Percentiles rank a stretch among this genome's conserved stretches.
Evolutionary conservation across 2,329 filamentous ascomycete genomes (phyloP).

Genomic region (Eutypa lata): DNA sequence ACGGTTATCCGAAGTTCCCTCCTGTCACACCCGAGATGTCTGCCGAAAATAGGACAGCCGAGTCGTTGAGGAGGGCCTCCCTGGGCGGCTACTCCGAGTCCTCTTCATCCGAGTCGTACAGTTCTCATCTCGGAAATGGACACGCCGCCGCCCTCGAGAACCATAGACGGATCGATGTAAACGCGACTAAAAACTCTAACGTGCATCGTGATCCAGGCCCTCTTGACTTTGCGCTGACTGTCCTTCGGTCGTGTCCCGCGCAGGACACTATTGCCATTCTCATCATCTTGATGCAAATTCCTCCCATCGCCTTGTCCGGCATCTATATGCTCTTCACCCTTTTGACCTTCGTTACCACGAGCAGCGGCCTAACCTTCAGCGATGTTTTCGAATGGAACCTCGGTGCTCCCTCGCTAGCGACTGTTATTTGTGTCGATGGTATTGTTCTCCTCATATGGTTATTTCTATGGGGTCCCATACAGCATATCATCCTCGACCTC

Average conservation of each 20-base stretch:
- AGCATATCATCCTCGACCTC: constrained; percentile 83
- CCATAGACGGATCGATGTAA: constrained; percentile 68
- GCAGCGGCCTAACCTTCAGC: constrained; percentile 77
- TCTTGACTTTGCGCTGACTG: constrained; percentile 76
- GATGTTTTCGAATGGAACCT: constrained; percentile 88
- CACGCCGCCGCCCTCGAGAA: constrained; percentile 37
- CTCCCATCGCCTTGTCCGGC: constrained; percentile 80
- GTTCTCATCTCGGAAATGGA: constrained; percentile 34
- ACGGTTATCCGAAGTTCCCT: constrained; percentile 31
- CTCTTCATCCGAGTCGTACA: constrained; percentile 51
- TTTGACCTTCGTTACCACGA: constrained; percentile 83
- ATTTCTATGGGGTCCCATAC: constrained; percentile 81
- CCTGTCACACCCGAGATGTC: constrained; percentile 31
- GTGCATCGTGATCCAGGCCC: constrained; percentile 70
- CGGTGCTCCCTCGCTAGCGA: constrained; percentile 81
- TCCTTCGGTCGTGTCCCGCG: constrained; percentile 84
- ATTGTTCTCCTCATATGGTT: constrained; percentile 83
- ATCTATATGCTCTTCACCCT: constrained; percentile 92
- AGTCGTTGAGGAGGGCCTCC: constrained; percentile 31
- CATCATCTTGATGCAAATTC: constrained; percentile 90
- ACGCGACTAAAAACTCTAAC: constrained; percentile 63
- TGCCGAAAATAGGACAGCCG: constrained; percentile 38
- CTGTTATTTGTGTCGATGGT: constrained; percentile 78
- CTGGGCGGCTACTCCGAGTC: constrained; percentile 52
- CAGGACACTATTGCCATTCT: constrained; percentile 95